A percentile compares a stretch with the other conserved stretches of the same genome.
Evolutionary conservation across 2,329 filamentous ascomycete species (phyloP).

Genomic region (Fusarium musae): DNA sequence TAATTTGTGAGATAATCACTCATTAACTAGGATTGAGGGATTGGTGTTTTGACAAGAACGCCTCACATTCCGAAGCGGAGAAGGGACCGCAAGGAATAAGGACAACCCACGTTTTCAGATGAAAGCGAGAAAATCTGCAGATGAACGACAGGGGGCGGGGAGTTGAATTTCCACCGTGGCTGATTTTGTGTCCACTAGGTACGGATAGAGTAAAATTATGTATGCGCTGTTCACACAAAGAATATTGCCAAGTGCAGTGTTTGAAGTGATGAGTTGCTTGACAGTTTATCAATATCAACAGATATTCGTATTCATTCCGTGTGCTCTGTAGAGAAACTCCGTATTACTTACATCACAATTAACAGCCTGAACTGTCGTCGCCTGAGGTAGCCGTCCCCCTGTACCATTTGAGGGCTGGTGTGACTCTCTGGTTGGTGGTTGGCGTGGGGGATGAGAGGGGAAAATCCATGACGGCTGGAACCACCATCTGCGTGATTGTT

Average conservation of each 20-base stretch:
- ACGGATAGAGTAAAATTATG: background rate
- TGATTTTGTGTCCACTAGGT: background rate
- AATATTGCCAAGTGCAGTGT: background rate
- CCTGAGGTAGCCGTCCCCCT: background rate
- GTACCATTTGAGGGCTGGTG: background rate
- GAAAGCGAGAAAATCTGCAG: slow-evolving; percentile 19
- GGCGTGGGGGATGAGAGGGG: slow-evolving; percentile 33
- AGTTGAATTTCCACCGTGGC: slow-evolving; percentile 22
- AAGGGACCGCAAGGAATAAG: slow-evolving; percentile 21
- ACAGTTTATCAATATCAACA: too few relatives aligned
- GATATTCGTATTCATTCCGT: background rate
- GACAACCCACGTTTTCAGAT: slow-evolving; percentile 22
- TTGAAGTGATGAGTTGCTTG: background rate
- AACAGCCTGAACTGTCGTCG: background rate
- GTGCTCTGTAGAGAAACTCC: background rate
- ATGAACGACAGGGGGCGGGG: slow-evolving; percentile 35
- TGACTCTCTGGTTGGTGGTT: slow-evolving; percentile 14
- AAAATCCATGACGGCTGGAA: slow-evolving; percentile 37
- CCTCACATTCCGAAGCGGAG: slow-evolving; percentile 14
- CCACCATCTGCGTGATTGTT: slow-evolving; percentile 40
- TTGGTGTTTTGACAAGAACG: slow-evolving; percentile 1
- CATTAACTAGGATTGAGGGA: slow-evolving; percentile 17
- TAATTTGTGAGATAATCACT: slow-evolving; percentile 23
- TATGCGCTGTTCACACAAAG: background rate
- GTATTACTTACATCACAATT: background rate